phyloP scores from a whole-genome alignment of 352 stramenopile species.

The Globisporangium lucens region DNA sequence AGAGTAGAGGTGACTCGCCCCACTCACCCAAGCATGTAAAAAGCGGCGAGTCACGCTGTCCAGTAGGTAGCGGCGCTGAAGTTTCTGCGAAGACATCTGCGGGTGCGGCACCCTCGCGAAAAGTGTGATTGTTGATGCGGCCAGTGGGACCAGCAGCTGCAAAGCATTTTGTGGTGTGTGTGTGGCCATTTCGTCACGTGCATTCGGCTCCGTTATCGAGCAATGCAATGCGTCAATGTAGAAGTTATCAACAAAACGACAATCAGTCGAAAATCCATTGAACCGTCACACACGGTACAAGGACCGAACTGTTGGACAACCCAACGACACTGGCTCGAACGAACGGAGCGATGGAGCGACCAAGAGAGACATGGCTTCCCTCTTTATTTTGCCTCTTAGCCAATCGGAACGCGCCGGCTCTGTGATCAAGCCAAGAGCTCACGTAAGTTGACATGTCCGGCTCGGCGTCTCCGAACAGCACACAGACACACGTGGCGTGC shows the following conservation, averaged over 20 bases:
- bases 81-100: conserved; percentile 5
- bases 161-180: neutral
- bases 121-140: conserved; percentile 7
- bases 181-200: conserved; percentile 3
- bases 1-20: neutral
- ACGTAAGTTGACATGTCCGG: too few relatives aligned
- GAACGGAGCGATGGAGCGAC: neutral
- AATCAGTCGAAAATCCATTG: neutral
- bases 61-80: neutral
- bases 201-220: neutral
- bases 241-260: conserved; percentile 6
- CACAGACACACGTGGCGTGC: neutral
- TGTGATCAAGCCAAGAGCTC: neutral
- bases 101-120: neutral
- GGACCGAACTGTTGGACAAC: neutral
- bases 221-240: neutral
- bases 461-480: neutral
- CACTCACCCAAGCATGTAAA: conserved; percentile 6
- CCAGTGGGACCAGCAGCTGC: neutral
- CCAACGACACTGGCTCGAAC: conserved; percentile 1
- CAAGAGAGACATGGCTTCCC: conserved; percentile 12
- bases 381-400: neutral
- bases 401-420: neutral
- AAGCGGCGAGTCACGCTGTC: neutral
- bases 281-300: neutral